Percentiles rank a stretch among this genome's conserved stretches.
phyloP scores from a whole-genome alignment of 306 rosid species.

The Trifolium subterraneum region DNA sequence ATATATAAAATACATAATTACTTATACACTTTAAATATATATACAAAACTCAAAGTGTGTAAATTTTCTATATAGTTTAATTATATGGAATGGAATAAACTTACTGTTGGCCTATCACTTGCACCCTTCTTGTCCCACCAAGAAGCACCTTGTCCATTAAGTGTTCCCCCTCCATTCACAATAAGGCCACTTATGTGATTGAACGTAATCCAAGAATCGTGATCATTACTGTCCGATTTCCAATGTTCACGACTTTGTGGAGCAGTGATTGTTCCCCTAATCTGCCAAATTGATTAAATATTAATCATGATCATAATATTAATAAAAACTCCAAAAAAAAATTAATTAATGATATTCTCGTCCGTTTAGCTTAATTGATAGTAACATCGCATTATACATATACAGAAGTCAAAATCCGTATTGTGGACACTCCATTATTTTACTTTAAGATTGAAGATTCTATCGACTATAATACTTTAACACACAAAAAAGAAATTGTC shows the following conservation, averaged over 20 bases:
- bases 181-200: background rate
- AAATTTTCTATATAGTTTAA: background rate
- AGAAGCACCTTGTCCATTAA: background rate
- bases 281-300: conserved; percentile 31
- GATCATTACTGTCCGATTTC: conserved; percentile 24
- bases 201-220: background rate
- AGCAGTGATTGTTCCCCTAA: conserved; percentile 48
- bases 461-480: too few relatives aligned
- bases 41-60: background rate
- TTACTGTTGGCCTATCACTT: background rate
- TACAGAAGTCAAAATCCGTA: too few relatives aligned
- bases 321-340: background rate
- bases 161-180: background rate
- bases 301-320: background rate
- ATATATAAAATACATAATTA: too few relatives aligned
- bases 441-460: too few relatives aligned
- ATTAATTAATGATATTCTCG: too few relatives aligned
- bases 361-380: too few relatives aligned
- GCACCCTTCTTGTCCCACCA: background rate
- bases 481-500: background rate
- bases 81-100: background rate
- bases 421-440: too few relatives aligned
- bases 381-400: too few relatives aligned
- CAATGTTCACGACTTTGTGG: conserved; percentile 32
- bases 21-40: too few relatives aligned